Conservation (phyloP, 495 filamentous ascomycete genomes). For the Ascobolus immersus region DNA sequence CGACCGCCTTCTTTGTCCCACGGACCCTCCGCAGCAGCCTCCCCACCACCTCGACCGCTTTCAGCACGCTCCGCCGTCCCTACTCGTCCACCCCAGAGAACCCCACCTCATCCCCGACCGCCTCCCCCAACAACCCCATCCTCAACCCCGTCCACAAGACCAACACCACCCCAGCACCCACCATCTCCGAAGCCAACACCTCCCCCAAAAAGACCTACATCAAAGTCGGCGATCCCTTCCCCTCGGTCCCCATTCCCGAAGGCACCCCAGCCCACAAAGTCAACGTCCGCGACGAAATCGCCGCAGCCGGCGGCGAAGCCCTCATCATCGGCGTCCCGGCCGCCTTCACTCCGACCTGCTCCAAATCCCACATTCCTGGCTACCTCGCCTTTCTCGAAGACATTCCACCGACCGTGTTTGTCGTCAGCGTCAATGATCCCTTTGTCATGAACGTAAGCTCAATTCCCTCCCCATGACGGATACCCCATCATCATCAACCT, state of each 20-base stretch:
- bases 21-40: no score
- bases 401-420: constrained; percentile 44
- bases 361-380: constrained; percentile 49
- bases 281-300: constrained; percentile 52
- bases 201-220: constrained; percentile 25
- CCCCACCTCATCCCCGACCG: constrained; percentile 1
- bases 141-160: constrained; percentile 3
- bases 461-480: neutral
- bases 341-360: constrained; percentile 37
- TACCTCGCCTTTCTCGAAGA: constrained; percentile 57
- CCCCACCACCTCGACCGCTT: no score
- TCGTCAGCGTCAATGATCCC: constrained; percentile 79
- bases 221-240: constrained; percentile 34
- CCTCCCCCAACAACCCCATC: neutral
- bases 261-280: constrained; percentile 53
- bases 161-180: constrained; percentile 5
- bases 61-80: no score
- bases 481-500: neutral
- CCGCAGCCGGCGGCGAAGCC: constrained; percentile 30
- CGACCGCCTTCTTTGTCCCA: no score
- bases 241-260: constrained; percentile 36
- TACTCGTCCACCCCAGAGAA: no score
- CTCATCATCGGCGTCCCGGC: constrained; percentile 78
- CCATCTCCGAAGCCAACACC: constrained; percentile 26
- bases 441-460: constrained; percentile 46